Evolutionary conservation across 495 filamentous ascomycete genomes (phyloP).

Genomic region (Halenospora varia): DNA sequence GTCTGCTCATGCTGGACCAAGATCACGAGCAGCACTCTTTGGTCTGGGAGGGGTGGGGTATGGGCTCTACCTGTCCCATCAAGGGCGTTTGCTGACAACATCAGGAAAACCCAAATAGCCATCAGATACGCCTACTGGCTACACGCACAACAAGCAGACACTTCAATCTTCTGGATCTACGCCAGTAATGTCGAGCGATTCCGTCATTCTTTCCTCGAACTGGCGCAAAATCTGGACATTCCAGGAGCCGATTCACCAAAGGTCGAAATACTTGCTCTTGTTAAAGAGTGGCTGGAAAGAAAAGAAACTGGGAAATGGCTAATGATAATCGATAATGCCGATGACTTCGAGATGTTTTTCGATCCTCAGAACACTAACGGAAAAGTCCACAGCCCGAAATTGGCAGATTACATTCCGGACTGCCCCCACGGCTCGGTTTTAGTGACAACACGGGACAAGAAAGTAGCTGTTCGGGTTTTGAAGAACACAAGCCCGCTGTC

Average conservation of each 20-base stretch:
- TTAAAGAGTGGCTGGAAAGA: slow-evolving; percentile 35
- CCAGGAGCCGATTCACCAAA: slow-evolving; percentile 4
- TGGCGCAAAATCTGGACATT: slow-evolving; percentile 27
- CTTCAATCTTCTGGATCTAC: slow-evolving; percentile 35
- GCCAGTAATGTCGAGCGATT: slow-evolving; percentile 28
- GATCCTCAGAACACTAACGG: background rate
- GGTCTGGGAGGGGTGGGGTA: background rate
- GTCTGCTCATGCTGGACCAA: background rate
- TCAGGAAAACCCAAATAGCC: slow-evolving; percentile 43
- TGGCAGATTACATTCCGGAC: slow-evolving; percentile 31
- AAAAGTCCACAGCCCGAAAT: background rate
- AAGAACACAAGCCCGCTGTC: background rate
- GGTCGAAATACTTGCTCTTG: slow-evolving; percentile 24
- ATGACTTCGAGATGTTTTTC: slow-evolving; percentile 10
- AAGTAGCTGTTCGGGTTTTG: background rate
- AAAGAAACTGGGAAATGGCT: slow-evolving; percentile 32
- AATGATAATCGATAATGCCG: slow-evolving; percentile 42
- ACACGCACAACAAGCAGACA: background rate
- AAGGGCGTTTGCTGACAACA: background rate
- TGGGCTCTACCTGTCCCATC: background rate
- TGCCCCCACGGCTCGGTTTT: slow-evolving; percentile 31
- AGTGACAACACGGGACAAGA: slow-evolving; percentile 30
- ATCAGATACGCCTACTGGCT: slow-evolving; percentile 39
- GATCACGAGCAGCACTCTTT: background rate
- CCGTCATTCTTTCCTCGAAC: slow-evolving; percentile 31